Evolutionary conservation across 2,329 filamentous ascomycete species (phyloP).

Genomic region (Fusarium penzigii): DNA sequence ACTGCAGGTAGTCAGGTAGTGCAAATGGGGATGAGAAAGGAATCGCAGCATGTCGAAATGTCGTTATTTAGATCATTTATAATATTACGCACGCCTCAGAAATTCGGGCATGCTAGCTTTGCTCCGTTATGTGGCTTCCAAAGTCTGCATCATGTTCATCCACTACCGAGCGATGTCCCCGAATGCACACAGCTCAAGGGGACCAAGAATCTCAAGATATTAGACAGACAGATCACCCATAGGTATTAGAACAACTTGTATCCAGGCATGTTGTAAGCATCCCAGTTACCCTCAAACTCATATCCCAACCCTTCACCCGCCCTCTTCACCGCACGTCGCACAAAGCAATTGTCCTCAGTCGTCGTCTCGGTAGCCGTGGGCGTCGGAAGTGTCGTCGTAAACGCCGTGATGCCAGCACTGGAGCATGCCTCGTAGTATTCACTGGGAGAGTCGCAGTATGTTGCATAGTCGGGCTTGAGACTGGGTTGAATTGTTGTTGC

Average conservation of each 20-base stretch:
- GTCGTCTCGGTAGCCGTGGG: background rate
- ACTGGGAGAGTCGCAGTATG: constrained; percentile 7
- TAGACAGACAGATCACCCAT: no score
- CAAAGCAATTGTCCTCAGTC: background rate
- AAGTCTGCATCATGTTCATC: no score
- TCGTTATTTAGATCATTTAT: no score
- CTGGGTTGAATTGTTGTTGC: constrained; percentile 15
- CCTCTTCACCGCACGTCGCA: constrained; percentile 1
- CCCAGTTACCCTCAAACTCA: constrained; percentile 8
- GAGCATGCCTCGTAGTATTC: constrained; percentile 15
- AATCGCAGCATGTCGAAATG: no score
- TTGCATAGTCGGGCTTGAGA: constrained; percentile 3
- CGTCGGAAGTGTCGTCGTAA: constrained; percentile 7
- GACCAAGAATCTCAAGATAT: no score
- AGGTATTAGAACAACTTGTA: constrained; percentile 28
- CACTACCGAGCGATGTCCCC: no score
- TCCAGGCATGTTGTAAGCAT: constrained; percentile 48
- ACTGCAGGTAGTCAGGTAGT: no score
- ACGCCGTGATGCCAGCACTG: background rate
- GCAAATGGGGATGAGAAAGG: no score
- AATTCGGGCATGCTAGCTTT: no score
- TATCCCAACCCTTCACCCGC: constrained; percentile 5
- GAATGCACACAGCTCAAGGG: no score
- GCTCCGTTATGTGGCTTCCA: no score
- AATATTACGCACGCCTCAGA: no score